Evolutionary conservation across 176 grass and related monocot species (phyloP).

Genomic region (Tillandsia leiboldiana): DNA sequence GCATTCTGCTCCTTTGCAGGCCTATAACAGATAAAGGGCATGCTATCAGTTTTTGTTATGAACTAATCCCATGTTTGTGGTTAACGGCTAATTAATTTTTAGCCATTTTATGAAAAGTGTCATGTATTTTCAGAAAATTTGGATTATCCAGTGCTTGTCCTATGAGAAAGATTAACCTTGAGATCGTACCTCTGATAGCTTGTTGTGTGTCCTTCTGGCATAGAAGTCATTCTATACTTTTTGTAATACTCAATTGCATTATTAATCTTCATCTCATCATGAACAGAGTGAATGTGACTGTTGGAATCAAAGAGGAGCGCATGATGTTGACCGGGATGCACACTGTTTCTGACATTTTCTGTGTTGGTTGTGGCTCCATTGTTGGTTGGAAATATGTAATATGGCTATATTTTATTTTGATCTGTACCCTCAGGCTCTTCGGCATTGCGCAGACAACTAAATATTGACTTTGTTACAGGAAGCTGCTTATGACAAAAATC

Average conservation of each 20-base stretch:
- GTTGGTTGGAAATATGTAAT: slow-evolving; percentile 99
- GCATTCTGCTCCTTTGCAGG: background rate
- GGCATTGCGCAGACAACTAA: slow-evolving; percentile 9
- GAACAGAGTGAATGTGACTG: slow-evolving; percentile 74
- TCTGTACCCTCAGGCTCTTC: slow-evolving; percentile 7
- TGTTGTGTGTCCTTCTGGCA: background rate
- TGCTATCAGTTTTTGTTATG: background rate
- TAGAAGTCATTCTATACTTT: background rate
- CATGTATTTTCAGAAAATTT: background rate
- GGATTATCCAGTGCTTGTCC: background rate
- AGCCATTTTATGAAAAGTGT: background rate
- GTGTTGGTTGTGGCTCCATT: slow-evolving; percentile 91
- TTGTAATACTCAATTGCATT: slow-evolving; percentile 3
- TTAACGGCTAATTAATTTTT: background rate
- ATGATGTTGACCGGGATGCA: slow-evolving; percentile 92
- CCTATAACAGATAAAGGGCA: background rate
- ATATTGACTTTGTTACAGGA: slow-evolving; percentile 41
- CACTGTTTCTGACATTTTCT: slow-evolving; percentile 94
- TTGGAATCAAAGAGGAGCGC: slow-evolving; percentile 78
- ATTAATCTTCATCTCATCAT: slow-evolving; percentile 22
- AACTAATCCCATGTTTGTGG: background rate
- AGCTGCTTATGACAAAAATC: slow-evolving; percentile 60
- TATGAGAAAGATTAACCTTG: background rate
- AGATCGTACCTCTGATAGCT: background rate
- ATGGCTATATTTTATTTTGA: slow-evolving; percentile 9